phyloP scores from a whole-genome alignment of 106 monocot species.

The Xerophyta viscosa region DNA sequence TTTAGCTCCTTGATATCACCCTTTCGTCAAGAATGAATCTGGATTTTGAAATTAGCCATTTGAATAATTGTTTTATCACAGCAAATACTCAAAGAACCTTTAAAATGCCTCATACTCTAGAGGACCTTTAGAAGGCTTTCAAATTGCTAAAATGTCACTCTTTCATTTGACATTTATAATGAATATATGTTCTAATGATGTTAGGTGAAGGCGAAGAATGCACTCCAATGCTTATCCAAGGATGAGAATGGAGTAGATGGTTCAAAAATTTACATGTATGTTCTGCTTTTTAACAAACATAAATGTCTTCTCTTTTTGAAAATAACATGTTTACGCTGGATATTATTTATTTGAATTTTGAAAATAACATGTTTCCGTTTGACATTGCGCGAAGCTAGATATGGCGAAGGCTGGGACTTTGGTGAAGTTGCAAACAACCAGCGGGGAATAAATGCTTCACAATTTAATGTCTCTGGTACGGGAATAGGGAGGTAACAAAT shows the following conservation, averaged over 20 bases:
- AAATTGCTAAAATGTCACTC: no score
- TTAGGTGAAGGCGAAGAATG: constrained; percentile 66
- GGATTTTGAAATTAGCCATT: no score
- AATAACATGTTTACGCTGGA: background rate
- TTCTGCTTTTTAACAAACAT: background rate
- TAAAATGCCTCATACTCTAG: no score
- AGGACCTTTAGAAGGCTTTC: no score
- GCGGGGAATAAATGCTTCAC: constrained; percentile 83
- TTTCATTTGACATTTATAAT: no score
- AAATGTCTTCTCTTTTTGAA: background rate
- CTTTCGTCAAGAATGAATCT: no score
- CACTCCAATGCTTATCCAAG: constrained; percentile 47
- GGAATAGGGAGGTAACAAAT: constrained; percentile 65
- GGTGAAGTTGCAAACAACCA: constrained; percentile 88
- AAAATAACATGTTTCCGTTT: no score
- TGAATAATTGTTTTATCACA: no score
- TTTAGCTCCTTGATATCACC: no score
- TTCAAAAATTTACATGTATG: constrained; percentile 79
- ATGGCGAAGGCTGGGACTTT: constrained; percentile 96
- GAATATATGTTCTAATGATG: background rate
- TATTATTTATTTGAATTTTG: background rate
- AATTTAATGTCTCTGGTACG: constrained; percentile 69
- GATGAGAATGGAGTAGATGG: constrained; percentile 74
- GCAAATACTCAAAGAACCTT: no score
- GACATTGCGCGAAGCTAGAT: constrained; percentile 22